phyloP scores from a whole-genome alignment of 441 rosid genomes.

The Corymbia citriodora region DNA sequence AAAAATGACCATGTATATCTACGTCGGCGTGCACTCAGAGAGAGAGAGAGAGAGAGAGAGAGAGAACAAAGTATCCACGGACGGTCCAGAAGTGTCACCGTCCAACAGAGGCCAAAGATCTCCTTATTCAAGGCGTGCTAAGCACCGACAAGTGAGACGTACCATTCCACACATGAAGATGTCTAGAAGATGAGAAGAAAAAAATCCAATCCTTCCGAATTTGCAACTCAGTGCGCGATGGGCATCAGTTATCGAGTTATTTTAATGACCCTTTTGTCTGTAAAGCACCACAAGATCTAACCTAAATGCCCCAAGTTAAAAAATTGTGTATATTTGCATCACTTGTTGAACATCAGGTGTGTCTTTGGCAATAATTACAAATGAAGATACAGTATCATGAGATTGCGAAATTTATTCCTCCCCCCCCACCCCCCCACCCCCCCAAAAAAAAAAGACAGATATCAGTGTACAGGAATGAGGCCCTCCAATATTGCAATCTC shows the following conservation, averaged over 20 bases:
- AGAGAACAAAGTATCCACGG: background rate
- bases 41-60: background rate
- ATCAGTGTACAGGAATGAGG: slow-evolving; percentile 22
- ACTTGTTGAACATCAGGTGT: background rate
- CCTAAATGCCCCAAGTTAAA: background rate
- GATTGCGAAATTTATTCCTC: background rate
- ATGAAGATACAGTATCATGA: background rate
- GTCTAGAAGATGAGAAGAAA: background rate
- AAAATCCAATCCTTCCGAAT: background rate
- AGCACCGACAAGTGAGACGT: background rate
- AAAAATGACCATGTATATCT: background rate
- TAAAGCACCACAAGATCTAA: background rate
- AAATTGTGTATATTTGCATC: background rate
- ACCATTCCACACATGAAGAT: background rate
- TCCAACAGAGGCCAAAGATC: background rate
- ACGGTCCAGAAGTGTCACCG: background rate
- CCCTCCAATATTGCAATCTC: slow-evolving; percentile 37
- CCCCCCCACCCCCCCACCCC: too few relatives aligned
- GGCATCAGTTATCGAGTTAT: too few relatives aligned
- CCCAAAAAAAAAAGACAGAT: background rate
- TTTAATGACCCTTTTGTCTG: background rate
- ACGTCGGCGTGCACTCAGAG: background rate
- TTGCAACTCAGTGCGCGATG: background rate
- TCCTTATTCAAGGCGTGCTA: background rate
- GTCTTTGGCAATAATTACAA: background rate